Conservation (phyloP, 108 stramenopile genomes). For the Nitzschia sp. region DNA sequence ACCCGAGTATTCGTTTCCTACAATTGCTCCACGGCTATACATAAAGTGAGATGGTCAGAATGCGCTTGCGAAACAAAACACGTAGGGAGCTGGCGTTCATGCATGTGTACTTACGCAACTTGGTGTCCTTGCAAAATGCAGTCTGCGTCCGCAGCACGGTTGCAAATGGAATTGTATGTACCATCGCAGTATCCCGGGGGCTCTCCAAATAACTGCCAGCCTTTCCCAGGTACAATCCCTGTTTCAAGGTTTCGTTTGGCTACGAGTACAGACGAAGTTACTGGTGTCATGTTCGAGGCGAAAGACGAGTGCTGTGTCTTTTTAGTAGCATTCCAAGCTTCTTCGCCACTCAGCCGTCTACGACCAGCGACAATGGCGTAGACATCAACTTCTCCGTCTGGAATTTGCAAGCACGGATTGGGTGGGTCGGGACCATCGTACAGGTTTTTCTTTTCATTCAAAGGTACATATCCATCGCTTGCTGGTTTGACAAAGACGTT, state of each 20-base stretch:
- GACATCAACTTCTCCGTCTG: slow-evolving; percentile 60
- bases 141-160: slow-evolving; percentile 29
- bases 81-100: not conserved
- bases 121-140: slow-evolving; percentile 76
- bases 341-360: slow-evolving; percentile 23
- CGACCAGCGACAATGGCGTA: slow-evolving; percentile 46
- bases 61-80: no score
- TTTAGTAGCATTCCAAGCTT: not conserved
- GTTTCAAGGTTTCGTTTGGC: slow-evolving; percentile 4
- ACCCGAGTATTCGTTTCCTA: slow-evolving; percentile 67
- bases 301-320: not conserved
- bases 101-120: slow-evolving; percentile 37
- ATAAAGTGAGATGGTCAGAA: not conserved
- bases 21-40: slow-evolving; percentile 48
- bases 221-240: slow-evolving; percentile 57
- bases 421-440: slow-evolving; percentile 67
- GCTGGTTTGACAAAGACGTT: slow-evolving; percentile 49
- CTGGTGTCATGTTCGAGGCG: not conserved
- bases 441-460: slow-evolving; percentile 32
- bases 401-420: slow-evolving; percentile 50
- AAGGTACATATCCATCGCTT: slow-evolving; percentile 42
- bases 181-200: slow-evolving; percentile 78
- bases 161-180: slow-evolving; percentile 55
- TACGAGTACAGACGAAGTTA: not conserved
- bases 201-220: slow-evolving; percentile 61